phyloP scores from a whole-genome alignment of 129 eudicot species.

The Smallanthus sonchifolius region DNA sequence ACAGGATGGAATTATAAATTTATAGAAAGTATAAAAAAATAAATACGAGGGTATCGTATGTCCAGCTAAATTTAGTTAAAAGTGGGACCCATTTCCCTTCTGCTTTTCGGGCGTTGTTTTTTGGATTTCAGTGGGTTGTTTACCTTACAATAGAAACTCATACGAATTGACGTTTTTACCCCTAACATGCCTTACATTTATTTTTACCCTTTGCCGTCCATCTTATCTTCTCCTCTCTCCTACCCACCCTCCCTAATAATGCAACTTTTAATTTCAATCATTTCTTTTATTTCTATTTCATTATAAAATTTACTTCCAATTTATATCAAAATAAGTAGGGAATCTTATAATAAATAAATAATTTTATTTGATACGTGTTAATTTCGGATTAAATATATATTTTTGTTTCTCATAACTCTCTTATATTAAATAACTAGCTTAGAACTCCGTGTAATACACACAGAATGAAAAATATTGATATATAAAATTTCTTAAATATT shows the following conservation, averaged over 20 bases:
- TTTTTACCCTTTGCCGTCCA: constrained; percentile 26
- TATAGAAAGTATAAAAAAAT: neutral
- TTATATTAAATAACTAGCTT: no score
- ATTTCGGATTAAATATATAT: no score
- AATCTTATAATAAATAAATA: no score
- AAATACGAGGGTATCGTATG: constrained; percentile 47
- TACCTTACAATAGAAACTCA: constrained; percentile 29
- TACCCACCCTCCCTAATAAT: constrained; percentile 31
- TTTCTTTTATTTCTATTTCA: neutral
- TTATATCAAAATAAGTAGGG: neutral
- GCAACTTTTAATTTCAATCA: constrained; percentile 26
- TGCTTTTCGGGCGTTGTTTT: constrained; percentile 40
- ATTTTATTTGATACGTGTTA: no score
- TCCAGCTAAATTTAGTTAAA: constrained; percentile 94
- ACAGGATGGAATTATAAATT: constrained; percentile 12
- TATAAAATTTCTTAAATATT: no score
- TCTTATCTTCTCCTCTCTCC: constrained; percentile 19
- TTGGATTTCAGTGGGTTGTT: constrained; percentile 44
- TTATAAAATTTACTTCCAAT: neutral
- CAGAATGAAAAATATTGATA: no score
- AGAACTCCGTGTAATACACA: no score
- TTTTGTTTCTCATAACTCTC: no score
- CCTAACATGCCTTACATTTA: constrained; percentile 43
- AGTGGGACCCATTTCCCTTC: constrained; percentile 67
- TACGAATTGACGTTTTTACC: constrained; percentile 31